Base-by-base conservation (phyloP, 768 basidiomycete species). In the Leccinum disarticulatum region DNA sequence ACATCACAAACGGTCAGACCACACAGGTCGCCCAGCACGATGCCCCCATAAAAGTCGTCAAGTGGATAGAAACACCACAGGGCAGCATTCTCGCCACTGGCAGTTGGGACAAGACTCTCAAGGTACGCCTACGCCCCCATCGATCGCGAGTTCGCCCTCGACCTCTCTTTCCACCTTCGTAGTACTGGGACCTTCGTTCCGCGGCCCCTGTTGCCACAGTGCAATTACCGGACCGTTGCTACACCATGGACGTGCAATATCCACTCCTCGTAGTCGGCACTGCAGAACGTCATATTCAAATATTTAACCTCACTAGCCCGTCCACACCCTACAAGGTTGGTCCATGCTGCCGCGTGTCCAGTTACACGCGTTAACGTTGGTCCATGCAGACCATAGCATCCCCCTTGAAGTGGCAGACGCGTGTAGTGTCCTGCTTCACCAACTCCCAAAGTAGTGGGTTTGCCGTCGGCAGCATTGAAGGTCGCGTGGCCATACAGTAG, bases 91-190 rank as follows among this genome's bases (percentile, higher is more conserved):
- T 95, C 19, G 92, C 88, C 13, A 98, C 96, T 1, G 97, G 95
- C 10, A 94, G 93, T 55, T 99, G 97, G 97, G 96, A 99, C 74
- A 96, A 96, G 77, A 96, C 93, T 2, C 76, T 98, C 70, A 96
- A 95, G 81, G 95, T 95, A 64, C 3, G 61, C 63, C 1, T 51
- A 48, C 53, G 60, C 33, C 54, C n/a, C n/a, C 35, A 8, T 43
- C 51, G 28, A 31, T 46, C 50, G 49, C 38, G 30, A 57, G 28
- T 30, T 15, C 8, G 46, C 5, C 13, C 33, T 52, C 61, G 51
- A 55, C 28, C 5, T 14, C 17, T 28, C 33, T n/a, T 35, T 50
- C 49, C 51, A 33, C n/a, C 35, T 6, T 43, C 22, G 43, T 66
- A 97, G 93, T 98, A 97, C 68, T 98, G 95, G 95, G 93, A 97